Evolutionary conservation across 768 basidiomycete species (phyloP), one percentile per base, ranked within the genome.

Genomic region (Mycena metata): DNA sequence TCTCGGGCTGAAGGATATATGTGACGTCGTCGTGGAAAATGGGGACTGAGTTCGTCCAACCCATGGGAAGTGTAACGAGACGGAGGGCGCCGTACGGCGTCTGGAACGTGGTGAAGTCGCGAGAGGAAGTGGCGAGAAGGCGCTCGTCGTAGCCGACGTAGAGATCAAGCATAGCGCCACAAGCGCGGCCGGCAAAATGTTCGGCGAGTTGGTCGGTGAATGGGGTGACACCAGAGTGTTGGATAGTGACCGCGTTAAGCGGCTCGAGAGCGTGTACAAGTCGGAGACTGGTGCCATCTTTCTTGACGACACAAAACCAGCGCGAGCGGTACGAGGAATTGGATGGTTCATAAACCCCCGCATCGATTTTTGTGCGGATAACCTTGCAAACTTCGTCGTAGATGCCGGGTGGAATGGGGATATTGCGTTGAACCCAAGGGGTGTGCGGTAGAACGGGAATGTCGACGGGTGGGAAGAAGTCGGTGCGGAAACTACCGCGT

Each of bases 71-170:
- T 0, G 75, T 72, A 1, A 75, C 75, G 0, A 84, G 73, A 0
- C 76, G 69, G 15, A 75, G 64, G 0, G 76, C 66, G 21, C 79
- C 61, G 0, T 80, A 36, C 7, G 36, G 82, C 0, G 78, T 81
- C 60, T 80, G 76, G 70, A 85, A 86, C 0, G 80, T 82, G 0
- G 83, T 86, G 10, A n/a, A n/a, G n/a, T n/a, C n/a, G n/a, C n/a
- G n/a, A n/a, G n/a, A n/a, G n/a, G n/a, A n/a, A n/a, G n/a, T n/a
- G n/a, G n/a, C n/a, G n/a, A n/a, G n/a, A n/a, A n/a, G n/a, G n/a
- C n/a, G n/a, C n/a, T n/a, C n/a, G n/a, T n/a, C n/a, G n/a, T n/a
- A n/a, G n/a, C n/a, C n/a, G n/a, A n/a, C n/a, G n/a, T n/a, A n/a
- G n/a, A n/a, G n/a, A n/a, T n/a, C n/a, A n/a, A n/a, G n/a, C n/a